Evolutionary conservation across 129 eudicot species (phyloP).

Genomic region (Lactuca saligna): DNA sequence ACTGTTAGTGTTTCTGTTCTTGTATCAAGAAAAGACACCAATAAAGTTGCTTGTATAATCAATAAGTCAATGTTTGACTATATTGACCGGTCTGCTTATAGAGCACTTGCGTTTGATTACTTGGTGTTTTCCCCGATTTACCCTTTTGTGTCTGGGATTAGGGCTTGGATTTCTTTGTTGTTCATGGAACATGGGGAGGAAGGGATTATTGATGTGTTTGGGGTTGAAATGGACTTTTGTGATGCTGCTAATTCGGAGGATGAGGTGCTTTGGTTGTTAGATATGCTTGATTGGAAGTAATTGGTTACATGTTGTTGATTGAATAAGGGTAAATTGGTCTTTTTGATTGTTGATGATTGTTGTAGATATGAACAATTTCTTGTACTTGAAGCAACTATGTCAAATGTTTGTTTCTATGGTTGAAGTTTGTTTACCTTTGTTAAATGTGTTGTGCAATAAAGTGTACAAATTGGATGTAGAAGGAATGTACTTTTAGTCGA

Average conservation of each 20-base stretch:
- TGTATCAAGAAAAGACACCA: constrained; percentile 58
- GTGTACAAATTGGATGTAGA: not conserved
- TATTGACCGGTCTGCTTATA: constrained; percentile 52
- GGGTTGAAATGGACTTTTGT: constrained; percentile 66
- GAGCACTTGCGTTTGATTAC: constrained; percentile 66
- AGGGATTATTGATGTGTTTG: constrained; percentile 51
- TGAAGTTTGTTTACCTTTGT: not conserved
- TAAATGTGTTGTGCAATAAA: not conserved
- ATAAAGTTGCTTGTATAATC: constrained; percentile 59
- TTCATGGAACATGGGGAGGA: constrained; percentile 57
- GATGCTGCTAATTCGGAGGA: constrained; percentile 63
- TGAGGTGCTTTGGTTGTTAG: constrained; percentile 65
- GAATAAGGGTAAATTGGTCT: not conserved
- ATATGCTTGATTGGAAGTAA: constrained; percentile 87
- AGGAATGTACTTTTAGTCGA: not conserved
- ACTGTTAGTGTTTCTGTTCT: constrained; percentile 53
- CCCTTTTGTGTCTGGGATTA: constrained; percentile 67
- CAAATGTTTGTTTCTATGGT: not conserved
- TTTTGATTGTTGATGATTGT: not conserved
- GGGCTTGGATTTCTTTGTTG: constrained; percentile 71
- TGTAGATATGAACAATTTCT: constrained; percentile 17
- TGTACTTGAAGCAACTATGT: not conserved
- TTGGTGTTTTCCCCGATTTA: constrained; percentile 56
- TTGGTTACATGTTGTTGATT: not conserved
- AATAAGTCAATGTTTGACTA: constrained; percentile 55